Evolutionary conservation across 2,329 filamentous ascomycete species (phyloP).

Genomic region (Trichoderma guizhouense): DNA sequence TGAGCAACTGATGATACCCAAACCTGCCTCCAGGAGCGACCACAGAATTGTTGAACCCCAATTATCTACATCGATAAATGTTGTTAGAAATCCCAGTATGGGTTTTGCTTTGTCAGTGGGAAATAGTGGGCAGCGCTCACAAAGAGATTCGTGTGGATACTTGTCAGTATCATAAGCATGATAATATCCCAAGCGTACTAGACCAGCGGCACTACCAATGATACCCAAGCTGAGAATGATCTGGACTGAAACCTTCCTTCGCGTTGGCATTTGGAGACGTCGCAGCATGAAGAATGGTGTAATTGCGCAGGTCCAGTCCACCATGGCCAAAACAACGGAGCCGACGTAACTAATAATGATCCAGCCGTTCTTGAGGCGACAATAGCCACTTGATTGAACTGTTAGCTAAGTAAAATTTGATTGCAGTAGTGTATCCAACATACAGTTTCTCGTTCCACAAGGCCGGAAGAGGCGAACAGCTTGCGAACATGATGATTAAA

Average conservation of each 20-base stretch:
- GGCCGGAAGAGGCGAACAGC: background rate
- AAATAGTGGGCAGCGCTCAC: background rate
- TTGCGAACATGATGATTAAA: background rate
- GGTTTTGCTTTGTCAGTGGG: background rate
- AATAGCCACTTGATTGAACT: background rate
- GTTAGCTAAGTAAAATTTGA: background rate
- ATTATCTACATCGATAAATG: background rate
- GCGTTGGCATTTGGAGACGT: background rate
- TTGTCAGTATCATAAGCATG: slow-evolving; percentile 2
- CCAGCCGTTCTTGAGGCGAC: background rate
- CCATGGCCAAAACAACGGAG: background rate
- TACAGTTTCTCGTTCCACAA: slow-evolving; percentile 1
- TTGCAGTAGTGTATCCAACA: background rate
- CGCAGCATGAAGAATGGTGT: slow-evolving; percentile 1
- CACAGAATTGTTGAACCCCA: background rate
- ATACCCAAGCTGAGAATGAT: background rate
- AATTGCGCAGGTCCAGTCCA: background rate
- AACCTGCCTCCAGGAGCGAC: background rate
- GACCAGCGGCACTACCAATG: background rate
- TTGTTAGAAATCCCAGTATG: background rate
- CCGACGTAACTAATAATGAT: slow-evolving; percentile 7
- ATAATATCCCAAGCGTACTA: background rate
- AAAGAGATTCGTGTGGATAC: background rate
- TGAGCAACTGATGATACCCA: background rate
- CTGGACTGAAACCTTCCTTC: background rate